These are phyloP conservation scores for Pseudohyphozyma bogoriensis DNA, from an alignment of 768 basidiomycete genomes.

Conservation along the genomic window DNA sequence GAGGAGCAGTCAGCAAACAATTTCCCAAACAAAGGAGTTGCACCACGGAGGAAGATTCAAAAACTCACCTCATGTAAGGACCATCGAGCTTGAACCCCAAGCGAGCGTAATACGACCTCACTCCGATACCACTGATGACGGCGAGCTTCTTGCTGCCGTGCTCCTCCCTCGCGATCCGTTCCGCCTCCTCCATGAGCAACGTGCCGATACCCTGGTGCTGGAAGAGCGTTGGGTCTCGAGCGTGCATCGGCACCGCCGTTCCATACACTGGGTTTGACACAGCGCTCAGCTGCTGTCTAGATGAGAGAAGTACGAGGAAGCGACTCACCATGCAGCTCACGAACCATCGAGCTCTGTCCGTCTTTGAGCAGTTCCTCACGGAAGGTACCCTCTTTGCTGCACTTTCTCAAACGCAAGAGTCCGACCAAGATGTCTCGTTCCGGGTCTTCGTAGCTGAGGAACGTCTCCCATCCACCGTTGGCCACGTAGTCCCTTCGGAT, in stretches of 20 bases:
- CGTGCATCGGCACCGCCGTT: slow-evolving; percentile 93
- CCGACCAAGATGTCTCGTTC: slow-evolving; percentile 94
- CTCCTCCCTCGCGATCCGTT: slow-evolving; percentile 92
- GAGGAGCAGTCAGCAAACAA: no score
- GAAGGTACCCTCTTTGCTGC: slow-evolving; percentile 86
- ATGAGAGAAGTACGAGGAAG: not conserved
- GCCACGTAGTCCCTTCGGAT: slow-evolving; percentile 90
- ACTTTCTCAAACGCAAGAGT: slow-evolving; percentile 79
- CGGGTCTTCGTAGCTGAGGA: slow-evolving; percentile 97
- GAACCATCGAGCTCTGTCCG: slow-evolving; percentile 71
- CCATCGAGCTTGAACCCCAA: slow-evolving; percentile 59
- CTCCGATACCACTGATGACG: slow-evolving; percentile 97
- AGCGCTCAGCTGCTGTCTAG: slow-evolving; percentile 14
- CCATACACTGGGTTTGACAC: slow-evolving; percentile 58
- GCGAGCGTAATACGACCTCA: slow-evolving; percentile 67
- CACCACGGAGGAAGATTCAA: no score
- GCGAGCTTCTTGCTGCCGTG: slow-evolving; percentile 91
- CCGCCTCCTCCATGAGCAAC: slow-evolving; percentile 96
- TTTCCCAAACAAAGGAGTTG: no score
- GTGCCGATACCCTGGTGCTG: slow-evolving; percentile 78
- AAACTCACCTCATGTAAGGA: slow-evolving; percentile 64
- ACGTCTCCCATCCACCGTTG: slow-evolving; percentile 99
- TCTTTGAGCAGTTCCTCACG: slow-evolving; percentile 75
- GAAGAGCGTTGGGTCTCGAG: slow-evolving; percentile 70
- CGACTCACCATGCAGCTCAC: slow-evolving; percentile 61